These are phyloP conservation scores for Aspergillus hortae DNA, from an alignment of 2,329 filamentous ascomycete genomes.

Conservation along the genomic window DNA sequence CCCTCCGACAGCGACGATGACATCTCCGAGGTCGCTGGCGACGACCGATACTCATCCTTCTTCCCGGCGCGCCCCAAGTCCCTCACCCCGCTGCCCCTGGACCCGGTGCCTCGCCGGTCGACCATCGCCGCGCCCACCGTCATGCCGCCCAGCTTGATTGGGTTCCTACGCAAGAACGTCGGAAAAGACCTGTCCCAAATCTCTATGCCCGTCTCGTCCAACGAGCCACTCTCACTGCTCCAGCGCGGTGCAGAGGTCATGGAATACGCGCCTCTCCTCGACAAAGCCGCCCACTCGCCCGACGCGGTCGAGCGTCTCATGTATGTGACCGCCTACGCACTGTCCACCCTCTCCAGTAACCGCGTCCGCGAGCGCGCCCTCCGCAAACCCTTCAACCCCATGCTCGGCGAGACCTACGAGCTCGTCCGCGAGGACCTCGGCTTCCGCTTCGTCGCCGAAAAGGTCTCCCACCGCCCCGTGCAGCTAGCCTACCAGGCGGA, in stretches of 20 bases:
- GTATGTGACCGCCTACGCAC: slow-evolving; percentile 83
- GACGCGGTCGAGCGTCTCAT: slow-evolving; percentile 70
- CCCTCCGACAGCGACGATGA: slow-evolving; percentile 62
- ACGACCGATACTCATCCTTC: slow-evolving; percentile 46
- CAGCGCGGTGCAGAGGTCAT: slow-evolving; percentile 87
- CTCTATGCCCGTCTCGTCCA: slow-evolving; percentile 94
- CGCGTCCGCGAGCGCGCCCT: slow-evolving; percentile 87
- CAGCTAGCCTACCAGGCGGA: slow-evolving; percentile 93
- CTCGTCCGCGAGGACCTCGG: slow-evolving; percentile 82
- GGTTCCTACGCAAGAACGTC: slow-evolving; percentile 93
- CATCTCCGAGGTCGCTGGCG: slow-evolving; percentile 38
- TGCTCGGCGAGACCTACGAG: slow-evolving; percentile 94
- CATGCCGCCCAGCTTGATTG: slow-evolving; percentile 83
- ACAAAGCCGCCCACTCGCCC: slow-evolving; percentile 60
- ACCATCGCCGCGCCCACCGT: slow-evolving; percentile 72
- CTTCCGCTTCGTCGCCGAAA: slow-evolving; percentile 90
- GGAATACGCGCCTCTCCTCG: slow-evolving; percentile 83
- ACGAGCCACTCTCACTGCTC: slow-evolving; percentile 84
- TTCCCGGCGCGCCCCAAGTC: slow-evolving; percentile 75
- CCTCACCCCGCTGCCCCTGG: slow-evolving; percentile 72
- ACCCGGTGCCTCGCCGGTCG: slow-evolving; percentile 61
- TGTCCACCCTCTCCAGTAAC: slow-evolving; percentile 77
- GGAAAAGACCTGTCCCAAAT: slow-evolving; percentile 96
- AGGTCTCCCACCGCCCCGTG: slow-evolving; percentile 89
- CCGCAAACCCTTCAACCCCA: slow-evolving; percentile 94